Base-by-base conservation (phyloP, 371 early-diverging fungal genomes). In the Dinochytrium kinnereticum region DNA sequence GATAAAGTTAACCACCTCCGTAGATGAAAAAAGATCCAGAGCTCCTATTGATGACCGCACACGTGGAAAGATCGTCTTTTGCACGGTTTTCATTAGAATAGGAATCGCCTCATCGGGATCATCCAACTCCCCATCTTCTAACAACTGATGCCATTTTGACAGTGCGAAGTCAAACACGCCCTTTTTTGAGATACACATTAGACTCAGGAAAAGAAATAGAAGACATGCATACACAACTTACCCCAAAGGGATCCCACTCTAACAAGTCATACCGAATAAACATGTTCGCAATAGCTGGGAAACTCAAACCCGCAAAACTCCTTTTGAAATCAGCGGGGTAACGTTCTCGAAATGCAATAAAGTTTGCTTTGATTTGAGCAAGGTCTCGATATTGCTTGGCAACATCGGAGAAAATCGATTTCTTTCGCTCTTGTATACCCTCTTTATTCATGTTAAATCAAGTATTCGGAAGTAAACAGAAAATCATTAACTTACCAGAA, bases 331-430 rank as follows among this genome's bases (percentile, higher is more conserved):
- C 66, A 5, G 39, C 66, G 5, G 44, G 26, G 37, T 40, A 44
- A 3, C 30, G 2, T 7, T 30, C 17, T 7, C 28, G 5, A 17
- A 38, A 66, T 2, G 15, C 44, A 5, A 66, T 13, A 44, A 66
- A 66, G 2, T 28, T 44, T 7, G 5, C 10, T 38, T 44, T 38
- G 3, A 66, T 40, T 10, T n/a, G 7, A 5, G 2, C 2, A 5
- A 66, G 38, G 37, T 66, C 30, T 19, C 66, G 66, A 40, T 40
- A 66, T 28, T 66, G 66, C 26, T 66, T 66, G n/a, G 49, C 5
- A 26, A 66, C 66, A 28, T 66, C 66, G 17, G 26, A 21, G 15
- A 66, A 66, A 28, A 66, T 26, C n/a, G n/a, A 13, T 17, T 5
- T 28, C 30, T 44, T 66, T 15, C 49, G 10, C 19, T 66, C 66